Percentiles rank a stretch among this genome's conserved stretches.
phyloP scores from a whole-genome alignment of 129 eudicot genomes.

The Artemisia annua region DNA sequence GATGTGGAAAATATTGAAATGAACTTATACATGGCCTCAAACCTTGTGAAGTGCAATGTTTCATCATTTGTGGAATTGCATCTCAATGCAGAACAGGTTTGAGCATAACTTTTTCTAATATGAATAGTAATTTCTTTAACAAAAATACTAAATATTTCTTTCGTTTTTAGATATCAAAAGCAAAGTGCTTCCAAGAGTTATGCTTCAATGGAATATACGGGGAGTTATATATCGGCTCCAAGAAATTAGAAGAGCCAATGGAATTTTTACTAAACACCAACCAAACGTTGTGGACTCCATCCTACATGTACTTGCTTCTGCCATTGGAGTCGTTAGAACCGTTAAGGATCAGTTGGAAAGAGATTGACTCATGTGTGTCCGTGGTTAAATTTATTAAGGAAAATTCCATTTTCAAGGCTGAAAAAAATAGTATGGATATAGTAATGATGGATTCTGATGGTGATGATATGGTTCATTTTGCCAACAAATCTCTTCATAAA shows the following conservation, averaged over 20 bases:
- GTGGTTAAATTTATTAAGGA: slow-evolving; percentile 58
- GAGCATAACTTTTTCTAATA: slow-evolving; percentile 1
- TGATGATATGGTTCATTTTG: slow-evolving; percentile 50
- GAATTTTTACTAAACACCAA: slow-evolving; percentile 47
- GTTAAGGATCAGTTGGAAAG: slow-evolving; percentile 59
- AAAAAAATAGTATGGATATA: slow-evolving; percentile 28
- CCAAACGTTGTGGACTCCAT: slow-evolving; percentile 58
- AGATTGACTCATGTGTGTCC: slow-evolving; percentile 59
- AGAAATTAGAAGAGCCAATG: slow-evolving; percentile 41
- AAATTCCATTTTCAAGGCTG: slow-evolving; percentile 43
- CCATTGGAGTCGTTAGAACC: slow-evolving; percentile 55
- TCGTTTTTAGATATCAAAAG: slow-evolving; percentile 47
- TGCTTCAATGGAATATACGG: slow-evolving; percentile 83
- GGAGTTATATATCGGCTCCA: slow-evolving; percentile 48
- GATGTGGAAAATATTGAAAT: slow-evolving; percentile 73
- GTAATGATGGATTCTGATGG: slow-evolving; percentile 24
- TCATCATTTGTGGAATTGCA: slow-evolving; percentile 44
- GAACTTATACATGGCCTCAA: slow-evolving; percentile 59
- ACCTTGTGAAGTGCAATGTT: slow-evolving; percentile 55
- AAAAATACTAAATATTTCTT: too few species aligned
- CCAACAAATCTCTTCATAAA: slow-evolving; percentile 46
- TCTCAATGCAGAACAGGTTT: slow-evolving; percentile 65
- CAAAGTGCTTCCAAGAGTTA: slow-evolving; percentile 78
- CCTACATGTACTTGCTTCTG: slow-evolving; percentile 71
- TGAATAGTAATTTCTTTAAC: too few species aligned